phyloP scores from a whole-genome alignment of 768 basidiomycete genomes.

The Rossbeevera mucosa region DNA sequence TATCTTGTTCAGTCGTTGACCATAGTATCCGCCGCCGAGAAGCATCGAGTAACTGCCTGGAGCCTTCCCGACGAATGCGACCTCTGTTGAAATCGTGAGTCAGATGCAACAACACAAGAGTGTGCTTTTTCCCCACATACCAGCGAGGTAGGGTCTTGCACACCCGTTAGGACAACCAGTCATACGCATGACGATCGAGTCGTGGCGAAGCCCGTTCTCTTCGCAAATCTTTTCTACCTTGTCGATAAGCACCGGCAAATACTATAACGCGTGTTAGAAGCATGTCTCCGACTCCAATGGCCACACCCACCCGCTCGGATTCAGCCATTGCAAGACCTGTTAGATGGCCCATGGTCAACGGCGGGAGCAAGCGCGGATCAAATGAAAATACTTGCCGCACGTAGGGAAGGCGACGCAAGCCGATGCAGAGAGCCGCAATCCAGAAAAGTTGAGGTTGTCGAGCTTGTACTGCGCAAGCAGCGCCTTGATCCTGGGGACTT shows the following conservation, averaged over 20 bases:
- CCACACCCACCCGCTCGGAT: slow-evolving; percentile 53
- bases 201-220: slow-evolving; percentile 87
- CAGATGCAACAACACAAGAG: neutral
- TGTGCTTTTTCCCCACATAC: slow-evolving; percentile 34
- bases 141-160: slow-evolving; percentile 88
- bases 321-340: slow-evolving; percentile 72
- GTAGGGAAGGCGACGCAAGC: slow-evolving; percentile 99
- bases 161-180: slow-evolving; percentile 96
- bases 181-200: slow-evolving; percentile 98
- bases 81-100: slow-evolving; percentile 46
- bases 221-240: slow-evolving; percentile 96
- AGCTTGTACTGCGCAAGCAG: slow-evolving; percentile 82
- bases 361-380: neutral
- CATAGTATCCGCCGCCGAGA: slow-evolving; percentile 92
- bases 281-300: slow-evolving; percentile 1
- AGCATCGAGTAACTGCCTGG: slow-evolving; percentile 91
- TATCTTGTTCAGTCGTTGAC: slow-evolving; percentile 93
- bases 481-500: slow-evolving; percentile 72
- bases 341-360: slow-evolving; percentile 11
- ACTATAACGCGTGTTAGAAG: slow-evolving; percentile 49
- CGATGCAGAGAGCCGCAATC: slow-evolving; percentile 80
- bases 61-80: slow-evolving; percentile 96
- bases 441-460: slow-evolving; percentile 79
- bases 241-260: slow-evolving; percentile 86
- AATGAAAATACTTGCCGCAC: slow-evolving; percentile 49